Conservation (phyloP, 148 eudicot genomes). For the Polygonum aviculare region DNA sequence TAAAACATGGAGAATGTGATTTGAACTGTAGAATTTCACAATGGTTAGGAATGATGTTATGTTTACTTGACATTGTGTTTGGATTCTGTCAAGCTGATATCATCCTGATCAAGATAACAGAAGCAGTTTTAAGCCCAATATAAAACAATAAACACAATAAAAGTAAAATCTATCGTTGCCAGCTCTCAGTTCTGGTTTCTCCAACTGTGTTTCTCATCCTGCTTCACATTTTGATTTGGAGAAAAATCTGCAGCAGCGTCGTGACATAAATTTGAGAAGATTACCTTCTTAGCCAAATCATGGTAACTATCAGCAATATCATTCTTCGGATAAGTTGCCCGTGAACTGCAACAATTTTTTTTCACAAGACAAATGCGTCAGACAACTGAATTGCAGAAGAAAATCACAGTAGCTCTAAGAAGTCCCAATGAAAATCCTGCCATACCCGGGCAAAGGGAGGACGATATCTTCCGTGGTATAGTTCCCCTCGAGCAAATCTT, state of each 20-base stretch:
- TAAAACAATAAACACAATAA: neutral
- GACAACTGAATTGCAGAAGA: slow-evolving; percentile 8
- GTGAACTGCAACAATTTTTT: slow-evolving; percentile 46
- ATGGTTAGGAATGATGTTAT: slow-evolving; percentile 15
- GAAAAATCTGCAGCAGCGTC: neutral
- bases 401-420: slow-evolving; percentile 2
- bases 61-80: slow-evolving; percentile 61
- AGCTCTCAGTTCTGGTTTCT: neutral
- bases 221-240: neutral
- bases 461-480: slow-evolving; percentile 71
- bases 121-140: neutral
- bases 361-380: slow-evolving; percentile 5
- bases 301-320: slow-evolving; percentile 60
- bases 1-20: neutral
- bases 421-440: slow-evolving; percentile 1
- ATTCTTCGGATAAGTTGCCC: slow-evolving; percentile 64
- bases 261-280: neutral
- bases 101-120: slow-evolving; percentile 44
- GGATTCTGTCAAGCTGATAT: slow-evolving; percentile 59
- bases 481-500: slow-evolving; percentile 53
- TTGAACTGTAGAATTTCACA: neutral
- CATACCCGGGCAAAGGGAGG: slow-evolving; percentile 89
- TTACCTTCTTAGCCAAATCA: slow-evolving; percentile 76
- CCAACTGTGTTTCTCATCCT: neutral
- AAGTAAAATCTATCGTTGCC: neutral